Base-by-base conservation (phyloP, 2,329 filamentous ascomycete species). In the Emmonsiellopsis sp. region DNA sequence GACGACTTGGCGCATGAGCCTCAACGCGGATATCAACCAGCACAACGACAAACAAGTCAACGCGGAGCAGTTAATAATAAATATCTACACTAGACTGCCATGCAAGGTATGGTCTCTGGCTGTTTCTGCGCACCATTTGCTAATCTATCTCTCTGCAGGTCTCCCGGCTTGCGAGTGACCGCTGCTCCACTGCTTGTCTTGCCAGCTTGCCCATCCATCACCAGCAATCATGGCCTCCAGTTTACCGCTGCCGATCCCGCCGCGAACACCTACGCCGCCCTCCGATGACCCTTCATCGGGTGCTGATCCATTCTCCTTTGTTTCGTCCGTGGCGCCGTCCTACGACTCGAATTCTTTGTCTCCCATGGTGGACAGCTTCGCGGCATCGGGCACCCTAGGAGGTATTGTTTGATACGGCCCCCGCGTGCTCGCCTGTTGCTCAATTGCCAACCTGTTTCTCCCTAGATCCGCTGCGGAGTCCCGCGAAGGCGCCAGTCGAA, bases 261-360 rank as follows among this genome's bases (percentile, higher is more conserved):
- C 83, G 53, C 76, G 80, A 60, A 84, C 83, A 34, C 82, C 82
- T 10, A 84, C 83, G 61, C 83, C 83, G 59, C 82, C 82, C 58
- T 76, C 79, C 59, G 73, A 77, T 59, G 62, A 67, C 57, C 53
- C 59, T 26, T 59, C 57, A 40, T 56, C 59, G 40, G 57, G 58
- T 44, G 54, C 64, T 57, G 61, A 58, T 16, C 54, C 54, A 52
- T 55, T 56, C 55, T 56, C 55, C 58, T 61, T 61, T 50, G 61
- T 61, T 40, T 51, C 53, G 26, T 53, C 65, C 58, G 60, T 70
- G 11, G 63, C 60, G 16, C 56, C 65, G 35, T 56, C 62, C n/a
- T 71, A 70, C 55, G 72, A 79, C 62, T 68, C 70, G 13, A 71
- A 74, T 56, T 60, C 73, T 10, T 65, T 80, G 51, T 79, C 77